These are phyloP conservation scores for Alternaria conjuncta DNA, from an alignment of 2,329 filamentous ascomycete species.

Conservation along the genomic window DNA sequence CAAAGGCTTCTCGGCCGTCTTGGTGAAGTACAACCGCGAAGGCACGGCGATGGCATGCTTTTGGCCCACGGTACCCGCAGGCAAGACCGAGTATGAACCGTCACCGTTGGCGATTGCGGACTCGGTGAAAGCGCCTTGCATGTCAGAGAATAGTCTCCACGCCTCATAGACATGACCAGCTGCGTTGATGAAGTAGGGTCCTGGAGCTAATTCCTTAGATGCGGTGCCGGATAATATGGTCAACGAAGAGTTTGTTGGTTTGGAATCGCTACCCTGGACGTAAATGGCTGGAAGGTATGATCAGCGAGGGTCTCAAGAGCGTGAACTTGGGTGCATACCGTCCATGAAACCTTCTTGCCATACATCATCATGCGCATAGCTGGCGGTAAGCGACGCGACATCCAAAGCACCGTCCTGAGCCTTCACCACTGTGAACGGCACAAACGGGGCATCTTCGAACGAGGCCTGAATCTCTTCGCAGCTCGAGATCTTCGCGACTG, in stretches of 20 bases:
- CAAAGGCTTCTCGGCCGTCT: constrained; percentile 58
- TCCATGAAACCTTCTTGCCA: constrained; percentile 51
- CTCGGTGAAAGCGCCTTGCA: constrained; percentile 58
- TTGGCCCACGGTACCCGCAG: constrained; percentile 42
- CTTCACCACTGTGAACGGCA: constrained; percentile 50
- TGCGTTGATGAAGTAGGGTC: constrained; percentile 59
- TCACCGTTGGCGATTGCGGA: constrained; percentile 49
- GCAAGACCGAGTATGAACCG: constrained; percentile 53
- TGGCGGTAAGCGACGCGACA: constrained; percentile 21
- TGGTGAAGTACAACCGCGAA: constrained; percentile 59
- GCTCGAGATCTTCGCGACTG: constrained; percentile 42
- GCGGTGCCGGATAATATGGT: constrained; percentile 23
- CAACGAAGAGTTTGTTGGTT: constrained; percentile 33
- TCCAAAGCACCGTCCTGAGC: constrained; percentile 13
- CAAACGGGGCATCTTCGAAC: constrained; percentile 32
- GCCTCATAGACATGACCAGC: constrained; percentile 57
- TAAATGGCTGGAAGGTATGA: constrained; percentile 41
- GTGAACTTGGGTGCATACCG: constrained; percentile 18
- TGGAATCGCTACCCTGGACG: constrained; percentile 15
- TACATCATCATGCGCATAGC: constrained; percentile 51
- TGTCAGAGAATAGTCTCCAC: constrained; percentile 59
- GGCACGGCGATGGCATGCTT: constrained; percentile 58
- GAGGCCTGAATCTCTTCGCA: constrained; percentile 24
- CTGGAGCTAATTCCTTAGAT: constrained; percentile 46
- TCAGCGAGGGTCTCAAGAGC: neutral